phyloP scores from a whole-genome alignment of 2,329 filamentous ascomycete genomes.

The Scytalidium lignicola region DNA sequence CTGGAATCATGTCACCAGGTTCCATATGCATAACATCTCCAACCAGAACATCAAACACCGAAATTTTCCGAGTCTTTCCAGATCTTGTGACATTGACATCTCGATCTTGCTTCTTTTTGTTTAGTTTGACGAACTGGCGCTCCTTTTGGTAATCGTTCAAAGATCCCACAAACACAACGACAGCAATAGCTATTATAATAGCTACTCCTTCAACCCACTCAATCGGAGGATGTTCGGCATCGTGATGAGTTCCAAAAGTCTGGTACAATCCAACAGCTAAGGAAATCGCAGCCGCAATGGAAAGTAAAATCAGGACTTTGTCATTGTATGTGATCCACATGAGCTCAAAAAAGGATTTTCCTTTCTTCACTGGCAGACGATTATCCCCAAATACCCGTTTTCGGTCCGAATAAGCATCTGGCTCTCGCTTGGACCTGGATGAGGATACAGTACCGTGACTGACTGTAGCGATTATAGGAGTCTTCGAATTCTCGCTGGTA shows the following conservation, averaged over 20 bases:
- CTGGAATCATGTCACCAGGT: conserved; percentile 67
- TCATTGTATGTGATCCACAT: conserved; percentile 81
- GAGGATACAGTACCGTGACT: conserved; percentile 7
- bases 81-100: conserved; percentile 72
- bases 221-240: conserved; percentile 44
- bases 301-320: conserved; percentile 69
- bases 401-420: conserved; percentile 50
- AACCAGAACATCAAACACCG: conserved; percentile 65
- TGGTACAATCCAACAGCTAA: conserved; percentile 72
- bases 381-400: conserved; percentile 68
- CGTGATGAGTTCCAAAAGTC: conserved; percentile 51
- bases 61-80: conserved; percentile 63
- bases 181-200: conserved; percentile 69
- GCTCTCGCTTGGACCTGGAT: conserved; percentile 1
- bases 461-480: conserved; percentile 13
- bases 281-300: conserved; percentile 67
- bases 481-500: conserved; percentile 25
- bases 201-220: conserved; percentile 82
- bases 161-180: conserved; percentile 73
- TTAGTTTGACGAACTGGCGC: conserved; percentile 73
- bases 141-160: conserved; percentile 81
- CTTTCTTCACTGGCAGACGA: conserved; percentile 60
- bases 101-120: conserved; percentile 73
- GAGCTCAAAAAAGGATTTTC: conserved; percentile 63
- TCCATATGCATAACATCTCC: conserved; percentile 71